These are phyloP conservation scores for Trichophyton rubrum DNA, from an alignment of 2,329 filamentous ascomycete genomes.

Conservation along the genomic window DNA sequence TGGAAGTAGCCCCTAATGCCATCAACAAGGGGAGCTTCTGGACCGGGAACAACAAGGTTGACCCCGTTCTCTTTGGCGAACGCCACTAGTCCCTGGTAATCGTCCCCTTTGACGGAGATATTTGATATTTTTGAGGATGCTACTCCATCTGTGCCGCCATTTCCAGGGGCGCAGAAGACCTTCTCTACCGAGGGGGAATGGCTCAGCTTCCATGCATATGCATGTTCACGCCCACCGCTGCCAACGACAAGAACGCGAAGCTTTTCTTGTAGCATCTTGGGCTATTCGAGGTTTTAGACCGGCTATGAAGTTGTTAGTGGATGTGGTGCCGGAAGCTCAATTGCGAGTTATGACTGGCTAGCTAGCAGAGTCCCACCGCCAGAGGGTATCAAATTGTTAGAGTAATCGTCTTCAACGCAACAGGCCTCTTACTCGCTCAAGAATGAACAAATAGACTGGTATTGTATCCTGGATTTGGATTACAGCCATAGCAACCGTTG, in stretches of 20 bases:
- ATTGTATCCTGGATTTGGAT: neutral
- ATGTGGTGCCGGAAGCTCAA: neutral
- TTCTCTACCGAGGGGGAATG: constrained; percentile 67
- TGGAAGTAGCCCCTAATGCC: constrained; percentile 79
- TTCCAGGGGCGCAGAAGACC: constrained; percentile 60
- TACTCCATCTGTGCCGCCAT: constrained; percentile 67
- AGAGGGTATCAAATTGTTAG: neutral
- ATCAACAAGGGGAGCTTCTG: constrained; percentile 85
- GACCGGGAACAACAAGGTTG: constrained; percentile 78
- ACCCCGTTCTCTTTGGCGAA: constrained; percentile 62
- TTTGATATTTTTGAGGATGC: constrained; percentile 56
- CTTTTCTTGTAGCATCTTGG: constrained; percentile 31
- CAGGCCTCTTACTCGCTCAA: neutral
- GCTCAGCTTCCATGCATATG: constrained; percentile 83
- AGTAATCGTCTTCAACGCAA: neutral
- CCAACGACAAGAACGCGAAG: constrained; percentile 75
- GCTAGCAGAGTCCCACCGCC: neutral
- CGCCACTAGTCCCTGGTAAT: constrained; percentile 64
- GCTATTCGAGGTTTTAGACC: neutral
- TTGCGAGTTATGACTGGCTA: neutral
- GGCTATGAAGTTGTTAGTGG: neutral
- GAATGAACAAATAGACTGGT: neutral
- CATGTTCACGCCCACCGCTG: constrained; percentile 89
- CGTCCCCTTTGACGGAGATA: constrained; percentile 56
- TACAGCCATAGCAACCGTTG: neutral